Conservation (phyloP, 768 basidiomycete genomes). For the Lactifluus subvellereus region DNA sequence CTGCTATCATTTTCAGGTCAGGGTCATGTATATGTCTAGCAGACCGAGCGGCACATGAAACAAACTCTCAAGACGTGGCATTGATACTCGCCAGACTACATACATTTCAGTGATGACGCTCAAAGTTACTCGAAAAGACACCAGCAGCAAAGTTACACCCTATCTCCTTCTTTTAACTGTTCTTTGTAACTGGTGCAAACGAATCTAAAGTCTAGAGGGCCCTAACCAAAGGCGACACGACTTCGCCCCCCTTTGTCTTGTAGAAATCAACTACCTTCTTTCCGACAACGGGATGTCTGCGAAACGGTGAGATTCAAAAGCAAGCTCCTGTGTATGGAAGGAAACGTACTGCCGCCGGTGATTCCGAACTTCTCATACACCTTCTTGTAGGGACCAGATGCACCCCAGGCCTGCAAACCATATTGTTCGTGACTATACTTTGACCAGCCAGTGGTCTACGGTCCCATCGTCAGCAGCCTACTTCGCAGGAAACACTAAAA, state of each 20-base stretch:
- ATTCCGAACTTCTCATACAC: conserved; percentile 90
- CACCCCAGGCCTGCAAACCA: conserved; percentile 71
- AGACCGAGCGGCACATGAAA: background rate
- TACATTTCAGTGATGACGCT: background rate
- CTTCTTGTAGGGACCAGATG: conserved; percentile 80
- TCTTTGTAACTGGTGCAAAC: background rate
- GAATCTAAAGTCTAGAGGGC: conserved; percentile 42
- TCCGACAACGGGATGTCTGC: conserved; percentile 68
- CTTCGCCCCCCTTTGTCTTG: conserved; percentile 64
- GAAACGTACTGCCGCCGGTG: conserved; percentile 59
- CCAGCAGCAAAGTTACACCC: background rate
- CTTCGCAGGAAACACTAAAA: background rate
- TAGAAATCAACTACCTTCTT: conserved; percentile 88
- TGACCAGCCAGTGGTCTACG: conserved; percentile 67
- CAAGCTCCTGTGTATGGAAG: background rate
- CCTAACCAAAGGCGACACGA: conserved; percentile 71
- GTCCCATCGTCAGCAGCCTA: conserved; percentile 11
- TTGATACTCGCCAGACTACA: conserved; percentile 1
- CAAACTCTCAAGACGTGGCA: background rate
- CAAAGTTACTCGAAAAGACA: background rate
- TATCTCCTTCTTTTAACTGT: background rate
- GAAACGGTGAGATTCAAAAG: background rate
- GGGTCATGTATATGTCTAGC: background rate
- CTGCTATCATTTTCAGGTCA: background rate
- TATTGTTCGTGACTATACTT: conserved; percentile 90